Evolutionary conservation across 345 rosid species (phyloP).

Genomic region (Citrus australasica): DNA sequence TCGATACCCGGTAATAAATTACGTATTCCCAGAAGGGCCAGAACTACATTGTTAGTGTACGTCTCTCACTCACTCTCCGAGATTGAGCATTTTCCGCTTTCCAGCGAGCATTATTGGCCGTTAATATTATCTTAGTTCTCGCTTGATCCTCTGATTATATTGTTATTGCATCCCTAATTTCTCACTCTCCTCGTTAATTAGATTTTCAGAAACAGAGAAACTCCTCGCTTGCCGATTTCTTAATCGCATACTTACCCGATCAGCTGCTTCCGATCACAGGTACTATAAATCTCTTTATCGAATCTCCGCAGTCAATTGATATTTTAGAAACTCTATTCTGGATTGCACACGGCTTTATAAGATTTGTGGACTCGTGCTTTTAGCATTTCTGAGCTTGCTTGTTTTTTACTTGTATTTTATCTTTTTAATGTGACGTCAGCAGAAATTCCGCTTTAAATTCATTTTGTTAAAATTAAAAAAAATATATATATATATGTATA

Average conservation of each 20-base stretch:
- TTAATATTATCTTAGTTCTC: neutral
- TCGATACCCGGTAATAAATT: neutral
- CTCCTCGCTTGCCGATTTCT: neutral
- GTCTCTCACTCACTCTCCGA: neutral
- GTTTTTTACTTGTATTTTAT: neutral
- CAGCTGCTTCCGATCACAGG: slow-evolving; percentile 1
- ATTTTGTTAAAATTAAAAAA: neutral
- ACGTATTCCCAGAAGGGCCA: neutral
- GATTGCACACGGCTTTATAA: neutral
- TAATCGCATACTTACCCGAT: neutral
- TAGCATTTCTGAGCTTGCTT: neutral
- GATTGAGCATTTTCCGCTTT: neutral
- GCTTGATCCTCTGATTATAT: neutral
- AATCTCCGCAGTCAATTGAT: neutral
- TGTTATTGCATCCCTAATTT: neutral
- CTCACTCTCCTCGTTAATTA: neutral
- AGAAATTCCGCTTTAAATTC: neutral
- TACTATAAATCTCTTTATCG: neutral
- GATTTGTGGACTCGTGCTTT: neutral
- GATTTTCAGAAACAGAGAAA: neutral
- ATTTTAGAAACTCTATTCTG: neutral
- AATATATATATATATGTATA: no score
- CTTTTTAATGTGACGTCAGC: neutral
- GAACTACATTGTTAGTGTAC: neutral
- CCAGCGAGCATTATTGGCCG: neutral